Evolutionary conservation across 2,329 filamentous ascomycete species (phyloP), one percentile per base, ranked within the genome.

Genomic region (Fusarium sp.): DNA sequence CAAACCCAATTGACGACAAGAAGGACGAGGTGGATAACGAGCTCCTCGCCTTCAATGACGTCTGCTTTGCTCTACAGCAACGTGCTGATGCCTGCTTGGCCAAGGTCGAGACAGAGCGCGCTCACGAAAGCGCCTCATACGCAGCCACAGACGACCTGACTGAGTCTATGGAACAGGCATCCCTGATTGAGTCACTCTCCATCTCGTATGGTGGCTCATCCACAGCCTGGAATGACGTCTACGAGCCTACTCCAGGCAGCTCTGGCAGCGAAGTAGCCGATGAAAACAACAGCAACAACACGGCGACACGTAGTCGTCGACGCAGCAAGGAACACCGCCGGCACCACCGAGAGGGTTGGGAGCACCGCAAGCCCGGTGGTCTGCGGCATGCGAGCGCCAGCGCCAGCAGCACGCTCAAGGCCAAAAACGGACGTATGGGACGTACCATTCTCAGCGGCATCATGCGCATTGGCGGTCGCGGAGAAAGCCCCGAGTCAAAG

Each of bases 41-140:
- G 43, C 81, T 91, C 2, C 81, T 86, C 35, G 80, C 85, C 22
- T 91, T 91, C 73, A 86, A 90, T 74, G 82, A 82, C 2, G 76
- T 87, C n/a, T 91, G 89, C 72, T 71, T 84, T 45, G 80, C 79
- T 4, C 81, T 91, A 4, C 88, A 91, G 67, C 81, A 81, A 63
- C 87, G 87, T 8, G 85, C 88, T 2, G 85, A 88, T 47, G 83
- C 85, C 4, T 90, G 88, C 71, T 84, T 89, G 47, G 83, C 85
- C 15, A 85, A 85, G 61, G 82, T 89, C 6, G 87, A 90, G 65
- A 79, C 81, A 4, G 78, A 85, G 9, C 87, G 87, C 5, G 80
- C 80, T 22, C 80, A 80, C 15, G 85, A 87, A 15, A 71, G 65
- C 14, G 73, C 76, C 2, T 76, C 79, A 17, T 76, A 77, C 37